phyloP scores from a whole-genome alignment of 108 stramenopile species.

The Chaetoceros tenuissimus region DNA sequence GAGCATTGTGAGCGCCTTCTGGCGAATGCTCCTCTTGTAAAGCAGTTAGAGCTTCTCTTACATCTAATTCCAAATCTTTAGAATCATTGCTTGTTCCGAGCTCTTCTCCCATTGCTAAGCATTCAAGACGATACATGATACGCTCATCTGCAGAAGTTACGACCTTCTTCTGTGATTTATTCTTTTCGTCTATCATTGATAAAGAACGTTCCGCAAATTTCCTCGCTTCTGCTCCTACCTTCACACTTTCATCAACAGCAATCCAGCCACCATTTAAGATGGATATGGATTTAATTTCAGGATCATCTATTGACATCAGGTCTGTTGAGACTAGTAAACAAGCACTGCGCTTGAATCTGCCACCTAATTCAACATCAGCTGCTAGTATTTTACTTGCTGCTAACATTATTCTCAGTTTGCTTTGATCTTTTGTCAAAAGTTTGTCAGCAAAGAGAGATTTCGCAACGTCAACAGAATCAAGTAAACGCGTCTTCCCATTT shows the following conservation, averaged over 20 bases:
- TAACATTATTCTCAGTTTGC: conserved; percentile 11
- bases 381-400: conserved; percentile 36
- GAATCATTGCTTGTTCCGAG: conserved; percentile 5
- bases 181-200: conserved; percentile 4
- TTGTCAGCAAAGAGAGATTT: not conserved
- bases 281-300: conserved; percentile 29
- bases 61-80: conserved; percentile 61
- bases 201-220: conserved; percentile 36
- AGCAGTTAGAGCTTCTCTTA: conserved; percentile 42
- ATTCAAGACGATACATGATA: conserved; percentile 64
- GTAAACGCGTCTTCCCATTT: not conserved
- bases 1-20: conserved; percentile 55
- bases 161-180: conserved; percentile 2
- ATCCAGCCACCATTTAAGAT: conserved; percentile 73
- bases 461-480: not conserved
- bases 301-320: not conserved
- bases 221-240: conserved; percentile 51
- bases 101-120: conserved; percentile 68
- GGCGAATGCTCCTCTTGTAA: conserved; percentile 52
- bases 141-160: conserved; percentile 61
- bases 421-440: conserved; percentile 15
- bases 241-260: conserved; percentile 55
- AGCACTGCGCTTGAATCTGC: conserved; percentile 66
- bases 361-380: conserved; percentile 48
- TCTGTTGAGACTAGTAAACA: conserved; percentile 35